Percentiles rank a stretch among this genome's conserved stretches.
Conservation (phyloP, 2,329 filamentous ascomycete genomes). For the Cordyceps pruinosa region DNA sequence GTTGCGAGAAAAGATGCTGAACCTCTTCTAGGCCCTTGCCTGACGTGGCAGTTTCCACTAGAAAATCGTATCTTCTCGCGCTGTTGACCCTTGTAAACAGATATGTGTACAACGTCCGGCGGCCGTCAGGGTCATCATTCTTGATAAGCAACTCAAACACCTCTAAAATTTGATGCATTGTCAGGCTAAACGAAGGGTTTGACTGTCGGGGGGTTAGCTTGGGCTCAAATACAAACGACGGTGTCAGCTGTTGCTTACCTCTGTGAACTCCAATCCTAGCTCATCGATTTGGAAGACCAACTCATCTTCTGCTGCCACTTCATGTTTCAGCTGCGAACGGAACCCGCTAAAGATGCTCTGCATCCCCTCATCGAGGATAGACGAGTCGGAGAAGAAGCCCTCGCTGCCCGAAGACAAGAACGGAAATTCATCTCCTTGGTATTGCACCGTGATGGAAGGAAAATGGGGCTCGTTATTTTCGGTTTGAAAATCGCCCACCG, state of each 20-base stretch:
- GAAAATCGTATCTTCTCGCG: conserved; percentile 31
- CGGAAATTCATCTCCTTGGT: conserved; percentile 38
- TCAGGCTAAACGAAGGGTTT: conserved; percentile 30
- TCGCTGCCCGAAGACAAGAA: conserved; percentile 30
- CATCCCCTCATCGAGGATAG: conserved; percentile 37
- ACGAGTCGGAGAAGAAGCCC: conserved; percentile 39
- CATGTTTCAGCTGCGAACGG: conserved; percentile 38
- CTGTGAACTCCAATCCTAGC: conserved; percentile 45
- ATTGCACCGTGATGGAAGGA: conserved; percentile 35
- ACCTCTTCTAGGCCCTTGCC: conserved; percentile 36
- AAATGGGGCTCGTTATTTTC: conserved; percentile 16
- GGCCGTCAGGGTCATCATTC: conserved; percentile 35
- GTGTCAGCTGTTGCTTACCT: conserved; percentile 29
- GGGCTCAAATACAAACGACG: not conserved
- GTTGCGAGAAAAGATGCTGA: conserved; percentile 27
- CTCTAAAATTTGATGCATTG: conserved; percentile 34
- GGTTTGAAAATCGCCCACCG: conserved; percentile 1
- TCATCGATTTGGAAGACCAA: conserved; percentile 46
- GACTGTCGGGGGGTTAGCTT: conserved; percentile 28
- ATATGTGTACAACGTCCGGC: conserved; percentile 35
- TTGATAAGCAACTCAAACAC: conserved; percentile 37
- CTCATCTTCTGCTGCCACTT: conserved; percentile 40
- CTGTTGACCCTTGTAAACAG: conserved; percentile 34
- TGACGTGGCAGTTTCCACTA: conserved; percentile 35
- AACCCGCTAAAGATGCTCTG: conserved; percentile 38